Percentiles rank a stretch among this genome's conserved stretches.
Conservation (phyloP, 2,329 filamentous ascomycete species). For the Colletotrichum sp. region DNA sequence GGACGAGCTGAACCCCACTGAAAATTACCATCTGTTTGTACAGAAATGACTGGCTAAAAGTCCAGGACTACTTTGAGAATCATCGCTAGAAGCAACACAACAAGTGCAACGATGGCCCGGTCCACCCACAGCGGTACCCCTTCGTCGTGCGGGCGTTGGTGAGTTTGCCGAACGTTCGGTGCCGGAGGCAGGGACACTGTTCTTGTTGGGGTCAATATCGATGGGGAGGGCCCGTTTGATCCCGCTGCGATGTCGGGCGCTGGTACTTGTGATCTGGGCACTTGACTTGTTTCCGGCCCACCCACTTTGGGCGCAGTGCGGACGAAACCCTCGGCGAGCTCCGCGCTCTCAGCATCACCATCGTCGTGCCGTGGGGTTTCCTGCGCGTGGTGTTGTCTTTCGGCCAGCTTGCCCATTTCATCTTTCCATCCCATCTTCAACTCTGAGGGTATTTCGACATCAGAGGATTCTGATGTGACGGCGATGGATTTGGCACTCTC, state of each 20-base stretch:
- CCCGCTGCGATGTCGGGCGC: background rate
- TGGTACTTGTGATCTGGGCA: background rate
- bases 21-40: background rate
- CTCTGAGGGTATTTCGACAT: conserved; percentile 58
- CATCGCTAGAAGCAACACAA: conserved; percentile 74
- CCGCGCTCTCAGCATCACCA: conserved; percentile 47
- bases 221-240: conserved; percentile 25
- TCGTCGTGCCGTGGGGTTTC: conserved; percentile 16
- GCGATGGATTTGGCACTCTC: conserved; percentile 52
- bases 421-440: conserved; percentile 75
- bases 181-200: conserved; percentile 29
- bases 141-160: conserved; percentile 35
- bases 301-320: conserved; percentile 44
- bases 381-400: background rate
- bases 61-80: conserved; percentile 61
- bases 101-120: conserved; percentile 75
- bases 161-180: conserved; percentile 10
- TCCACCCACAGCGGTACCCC: conserved; percentile 79
- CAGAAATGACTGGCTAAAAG: conserved; percentile 15
- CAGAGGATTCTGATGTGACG: conserved; percentile 35
- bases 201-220: conserved; percentile 31
- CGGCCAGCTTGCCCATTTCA: conserved; percentile 59
- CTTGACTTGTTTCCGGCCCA: background rate
- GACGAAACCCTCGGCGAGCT: conserved; percentile 64
- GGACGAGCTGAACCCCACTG: background rate